Conservation (phyloP, 805 yeast species). For the Schwanniomyces sp. region DNA sequence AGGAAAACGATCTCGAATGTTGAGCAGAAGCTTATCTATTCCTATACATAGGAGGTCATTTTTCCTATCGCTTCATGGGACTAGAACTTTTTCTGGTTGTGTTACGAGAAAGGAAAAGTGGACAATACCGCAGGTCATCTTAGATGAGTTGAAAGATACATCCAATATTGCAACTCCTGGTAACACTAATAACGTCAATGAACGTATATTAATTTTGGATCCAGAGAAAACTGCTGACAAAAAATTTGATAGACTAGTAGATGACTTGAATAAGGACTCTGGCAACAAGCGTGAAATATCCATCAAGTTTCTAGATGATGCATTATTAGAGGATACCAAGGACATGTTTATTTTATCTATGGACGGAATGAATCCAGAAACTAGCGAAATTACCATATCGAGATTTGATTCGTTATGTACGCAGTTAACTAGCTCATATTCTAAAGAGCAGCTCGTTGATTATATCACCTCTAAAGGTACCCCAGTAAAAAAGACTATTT, state of each 20-base stretch:
- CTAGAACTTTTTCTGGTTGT: background rate
- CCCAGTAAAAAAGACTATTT: constrained; percentile 1
- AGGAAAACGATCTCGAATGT: background rate
- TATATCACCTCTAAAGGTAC: constrained; percentile 7
- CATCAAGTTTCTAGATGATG: constrained; percentile 3
- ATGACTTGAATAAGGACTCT: constrained; percentile 7
- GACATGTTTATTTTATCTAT: constrained; percentile 6
- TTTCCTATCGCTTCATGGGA: too few relatives aligned
- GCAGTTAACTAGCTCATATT: constrained; percentile 11
- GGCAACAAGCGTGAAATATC: background rate
- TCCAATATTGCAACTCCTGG: constrained; percentile 2
- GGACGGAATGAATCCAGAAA: constrained; percentile 10
- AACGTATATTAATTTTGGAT: constrained; percentile 15
- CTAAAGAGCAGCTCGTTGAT: constrained; percentile 10
- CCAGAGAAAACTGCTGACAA: constrained; percentile 17
- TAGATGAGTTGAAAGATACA: constrained; percentile 6
- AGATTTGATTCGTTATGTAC: constrained; percentile 7
- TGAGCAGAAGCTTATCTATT: background rate
- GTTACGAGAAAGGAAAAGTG: background rate
- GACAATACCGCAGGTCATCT: constrained; percentile 2
- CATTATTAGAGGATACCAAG: background rate
- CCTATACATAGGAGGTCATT: background rate
- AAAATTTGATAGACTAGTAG: constrained; percentile 12
- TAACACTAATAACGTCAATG: background rate
- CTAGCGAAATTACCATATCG: constrained; percentile 5